Evolutionary conservation across 495 filamentous ascomycete species (phyloP).

Genomic region (Oleoguttula mirabilis): DNA sequence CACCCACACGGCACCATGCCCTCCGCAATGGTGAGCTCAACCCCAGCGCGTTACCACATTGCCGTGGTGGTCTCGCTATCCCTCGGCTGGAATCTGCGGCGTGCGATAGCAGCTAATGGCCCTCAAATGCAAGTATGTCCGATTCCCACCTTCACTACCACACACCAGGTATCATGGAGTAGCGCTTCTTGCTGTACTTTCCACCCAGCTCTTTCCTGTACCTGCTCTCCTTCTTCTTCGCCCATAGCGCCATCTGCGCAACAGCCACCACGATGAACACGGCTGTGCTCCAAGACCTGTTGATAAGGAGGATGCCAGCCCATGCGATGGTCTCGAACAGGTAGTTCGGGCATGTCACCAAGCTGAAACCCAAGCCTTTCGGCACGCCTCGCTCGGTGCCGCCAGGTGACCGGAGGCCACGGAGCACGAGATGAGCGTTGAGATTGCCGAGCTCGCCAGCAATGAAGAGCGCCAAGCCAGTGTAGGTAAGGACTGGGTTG

Average conservation of each 20-base stretch:
- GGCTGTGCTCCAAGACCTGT: slow-evolving; percentile 60
- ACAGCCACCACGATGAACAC: slow-evolving; percentile 58
- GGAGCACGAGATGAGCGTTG: slow-evolving; percentile 62
- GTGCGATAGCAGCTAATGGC: not conserved
- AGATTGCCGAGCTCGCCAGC: slow-evolving; percentile 71
- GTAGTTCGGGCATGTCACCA: slow-evolving; percentile 95
- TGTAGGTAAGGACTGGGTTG: slow-evolving; percentile 42
- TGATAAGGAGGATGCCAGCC: slow-evolving; percentile 62
- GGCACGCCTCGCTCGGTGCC: slow-evolving; percentile 82
- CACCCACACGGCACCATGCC: too few species aligned
- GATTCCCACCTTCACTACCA: slow-evolving; percentile 27
- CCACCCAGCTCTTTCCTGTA: slow-evolving; percentile 82
- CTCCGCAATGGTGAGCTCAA: too few species aligned
- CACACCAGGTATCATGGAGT: slow-evolving; percentile 61
- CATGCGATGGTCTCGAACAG: slow-evolving; percentile 83
- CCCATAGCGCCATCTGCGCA: slow-evolving; percentile 75
- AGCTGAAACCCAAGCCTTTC: slow-evolving; percentile 65
- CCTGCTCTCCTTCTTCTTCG: slow-evolving; percentile 77
- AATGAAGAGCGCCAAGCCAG: slow-evolving; percentile 55
- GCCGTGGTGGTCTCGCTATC: not conserved
- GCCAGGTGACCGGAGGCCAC: slow-evolving; percentile 62
- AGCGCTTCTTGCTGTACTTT: slow-evolving; percentile 82
- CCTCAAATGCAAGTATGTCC: not conserved
- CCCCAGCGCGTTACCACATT: not conserved
- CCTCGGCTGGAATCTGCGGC: not conserved